A percentile compares a stretch with the other conserved stretches of the same genome.
phyloP scores from a whole-genome alignment of 257 asterid genomes.

The Marsdenia floribunda region DNA sequence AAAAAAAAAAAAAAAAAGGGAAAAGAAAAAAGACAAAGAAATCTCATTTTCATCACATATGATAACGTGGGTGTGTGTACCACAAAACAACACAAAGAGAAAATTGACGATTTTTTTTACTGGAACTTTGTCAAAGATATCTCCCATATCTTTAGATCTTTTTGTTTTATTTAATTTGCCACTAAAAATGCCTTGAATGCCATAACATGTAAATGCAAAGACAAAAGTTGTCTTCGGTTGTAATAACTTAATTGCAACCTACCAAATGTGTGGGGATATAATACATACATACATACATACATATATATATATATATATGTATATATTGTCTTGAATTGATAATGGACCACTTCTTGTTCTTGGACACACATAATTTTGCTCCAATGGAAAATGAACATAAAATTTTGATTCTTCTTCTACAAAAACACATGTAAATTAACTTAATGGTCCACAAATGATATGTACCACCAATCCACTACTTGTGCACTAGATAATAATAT shows the following conservation, averaged over 20 bases:
- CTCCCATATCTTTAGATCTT: background rate
- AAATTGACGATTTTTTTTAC: background rate
- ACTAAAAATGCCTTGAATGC: background rate
- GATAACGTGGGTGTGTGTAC: background rate
- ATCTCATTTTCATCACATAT: background rate
- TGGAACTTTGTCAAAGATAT: background rate
- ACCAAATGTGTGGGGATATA: background rate
- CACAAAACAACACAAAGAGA: background rate
- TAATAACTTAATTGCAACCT: conserved; percentile 2
- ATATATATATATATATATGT: too few relatives aligned
- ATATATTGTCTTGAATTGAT: background rate
- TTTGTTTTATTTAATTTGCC: conserved; percentile 8
- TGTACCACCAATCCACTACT: conserved; percentile 22
- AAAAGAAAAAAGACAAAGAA: too few relatives aligned
- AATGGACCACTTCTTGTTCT: conserved; percentile 17
- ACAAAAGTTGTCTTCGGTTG: conserved; percentile 1
- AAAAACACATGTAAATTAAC: background rate
- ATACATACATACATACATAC: too few relatives aligned
- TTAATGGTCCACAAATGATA: conserved; percentile 18
- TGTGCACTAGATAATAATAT: background rate
- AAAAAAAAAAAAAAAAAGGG: too few relatives aligned
- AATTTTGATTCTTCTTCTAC: background rate
- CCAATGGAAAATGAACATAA: background rate
- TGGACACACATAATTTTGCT: background rate
- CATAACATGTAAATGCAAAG: background rate